Evolutionary conservation across 225 moss, liverwort and hornwort species (phyloP).

Genomic region (Climacium dendroides): DNA sequence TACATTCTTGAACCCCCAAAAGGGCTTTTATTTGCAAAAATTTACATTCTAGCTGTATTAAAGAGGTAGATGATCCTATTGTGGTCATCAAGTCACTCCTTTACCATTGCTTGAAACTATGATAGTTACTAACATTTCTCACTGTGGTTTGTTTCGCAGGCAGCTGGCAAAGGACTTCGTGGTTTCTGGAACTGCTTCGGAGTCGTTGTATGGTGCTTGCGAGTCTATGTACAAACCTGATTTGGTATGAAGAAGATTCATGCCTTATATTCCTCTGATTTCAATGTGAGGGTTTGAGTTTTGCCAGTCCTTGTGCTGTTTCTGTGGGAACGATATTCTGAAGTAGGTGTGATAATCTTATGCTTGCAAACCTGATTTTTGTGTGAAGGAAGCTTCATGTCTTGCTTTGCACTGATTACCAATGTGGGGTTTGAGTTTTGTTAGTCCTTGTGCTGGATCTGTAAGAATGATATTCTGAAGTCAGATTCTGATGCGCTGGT

Average conservation of each 20-base stretch:
- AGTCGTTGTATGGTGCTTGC: conserved; percentile 98
- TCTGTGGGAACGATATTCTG: background rate
- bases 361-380: background rate
- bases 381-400: background rate
- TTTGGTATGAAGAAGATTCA: conserved; percentile 37
- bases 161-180: conserved; percentile 86
- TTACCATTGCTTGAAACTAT: background rate
- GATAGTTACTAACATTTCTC: background rate
- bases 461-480: background rate
- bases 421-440: background rate
- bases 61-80: background rate
- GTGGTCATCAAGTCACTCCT: background rate
- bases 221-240: conserved; percentile 99
- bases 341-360: background rate
- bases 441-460: background rate
- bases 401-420: background rate
- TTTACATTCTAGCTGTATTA: background rate
- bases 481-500: background rate
- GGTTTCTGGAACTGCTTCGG: conserved; percentile 93
- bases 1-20: background rate
- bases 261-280: background rate
- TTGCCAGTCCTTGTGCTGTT: background rate
- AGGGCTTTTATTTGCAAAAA: background rate
- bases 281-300: background rate
- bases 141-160: conserved; percentile 21